These are phyloP conservation scores for Kazachstania viticola DNA, from an alignment of 805 yeast genomes.

Conservation along the genomic window DNA sequence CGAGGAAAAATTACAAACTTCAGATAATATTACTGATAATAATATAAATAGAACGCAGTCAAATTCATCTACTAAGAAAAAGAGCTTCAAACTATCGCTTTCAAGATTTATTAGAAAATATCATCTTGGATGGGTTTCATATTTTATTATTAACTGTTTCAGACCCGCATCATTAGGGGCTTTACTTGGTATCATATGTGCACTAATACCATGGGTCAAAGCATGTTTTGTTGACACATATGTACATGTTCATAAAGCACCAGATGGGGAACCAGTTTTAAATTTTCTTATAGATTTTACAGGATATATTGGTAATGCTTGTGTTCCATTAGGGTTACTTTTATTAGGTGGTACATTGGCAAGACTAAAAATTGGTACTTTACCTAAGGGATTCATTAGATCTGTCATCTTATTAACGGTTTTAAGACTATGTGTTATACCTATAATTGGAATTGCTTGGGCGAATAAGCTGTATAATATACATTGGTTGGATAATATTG, in stretches of 20 bases:
- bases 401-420: conserved; percentile 47
- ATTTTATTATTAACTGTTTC: conserved; percentile 38
- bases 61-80: neutral
- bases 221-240: conserved; percentile 52
- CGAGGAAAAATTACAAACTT: neutral
- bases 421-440: conserved; percentile 54
- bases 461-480: conserved; percentile 45
- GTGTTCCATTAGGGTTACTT: conserved; percentile 78
- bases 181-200: conserved; percentile 50
- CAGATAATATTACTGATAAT: neutral
- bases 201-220: conserved; percentile 79
- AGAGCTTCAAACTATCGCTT: conserved; percentile 5
- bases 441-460: conserved; percentile 67
- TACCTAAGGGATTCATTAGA: conserved; percentile 54
- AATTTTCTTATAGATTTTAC: conserved; percentile 79
- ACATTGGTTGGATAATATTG: conserved; percentile 49
- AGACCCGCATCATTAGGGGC: conserved; percentile 68
- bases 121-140: conserved; percentile 27
- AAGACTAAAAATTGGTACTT: conserved; percentile 43
- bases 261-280: conserved; percentile 75
- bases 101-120: conserved; percentile 17
- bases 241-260: conserved; percentile 56
- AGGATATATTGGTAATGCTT: conserved; percentile 70
- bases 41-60: neutral
- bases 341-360: conserved; percentile 84